These are phyloP conservation scores for Dysphania ambrosioides DNA, from an alignment of 148 eudicot species.

Conservation along the genomic window DNA sequence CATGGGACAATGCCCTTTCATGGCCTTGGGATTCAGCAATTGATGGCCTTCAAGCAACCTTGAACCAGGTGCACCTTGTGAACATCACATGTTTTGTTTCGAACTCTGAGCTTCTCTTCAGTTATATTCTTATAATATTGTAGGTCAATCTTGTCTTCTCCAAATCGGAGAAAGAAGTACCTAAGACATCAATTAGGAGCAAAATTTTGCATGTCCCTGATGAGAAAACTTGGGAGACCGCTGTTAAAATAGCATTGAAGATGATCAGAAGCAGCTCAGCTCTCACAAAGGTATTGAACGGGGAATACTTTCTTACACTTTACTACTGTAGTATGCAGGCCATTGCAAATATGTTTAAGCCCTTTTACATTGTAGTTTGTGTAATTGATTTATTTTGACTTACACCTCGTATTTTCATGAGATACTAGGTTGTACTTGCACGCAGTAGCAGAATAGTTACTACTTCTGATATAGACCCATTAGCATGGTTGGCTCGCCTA, in stretches of 20 bases:
- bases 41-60: constrained; percentile 55
- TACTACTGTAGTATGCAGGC: not conserved
- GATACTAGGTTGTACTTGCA: constrained; percentile 86
- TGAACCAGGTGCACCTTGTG: constrained; percentile 54
- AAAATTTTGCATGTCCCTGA: constrained; percentile 49
- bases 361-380: not conserved
- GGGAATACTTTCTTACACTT: not conserved
- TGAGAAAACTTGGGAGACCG: constrained; percentile 55
- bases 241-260: constrained; percentile 68
- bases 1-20: constrained; percentile 81
- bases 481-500: constrained; percentile 77
- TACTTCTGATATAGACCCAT: constrained; percentile 64
- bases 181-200: constrained; percentile 37
- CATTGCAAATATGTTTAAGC: not conserved
- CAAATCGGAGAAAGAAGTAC: constrained; percentile 39
- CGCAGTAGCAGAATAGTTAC: constrained; percentile 87
- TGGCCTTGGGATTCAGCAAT: constrained; percentile 57
- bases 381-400: not conserved
- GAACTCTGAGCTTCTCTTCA: not conserved
- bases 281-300: constrained; percentile 59
- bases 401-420: not conserved
- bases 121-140: constrained; percentile 24
- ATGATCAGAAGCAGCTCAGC: constrained; percentile 61
- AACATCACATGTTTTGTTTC: constrained; percentile 2
- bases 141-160: constrained; percentile 51